Base-by-base conservation (phyloP, 2,329 filamentous ascomycete genomes). In the Parasarocladium wereldwijsianum region DNA sequence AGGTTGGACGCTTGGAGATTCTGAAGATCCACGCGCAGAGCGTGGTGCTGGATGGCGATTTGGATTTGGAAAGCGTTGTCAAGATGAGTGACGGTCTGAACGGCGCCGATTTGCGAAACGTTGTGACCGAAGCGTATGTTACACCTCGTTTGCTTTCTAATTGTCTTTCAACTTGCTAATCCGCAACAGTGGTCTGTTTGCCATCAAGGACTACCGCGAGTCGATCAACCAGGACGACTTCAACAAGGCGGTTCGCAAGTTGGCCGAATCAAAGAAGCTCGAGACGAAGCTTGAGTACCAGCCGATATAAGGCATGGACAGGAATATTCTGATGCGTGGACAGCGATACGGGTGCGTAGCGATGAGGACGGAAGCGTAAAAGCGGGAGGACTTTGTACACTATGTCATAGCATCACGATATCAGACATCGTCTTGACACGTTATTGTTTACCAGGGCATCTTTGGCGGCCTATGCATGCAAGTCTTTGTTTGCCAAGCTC, bases 1-100 rank as follows among this genome's bases (percentile, higher is more conserved):
- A 98, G 64, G 87, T 94, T 11, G 90, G 90, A 18, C 74, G 90
- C 32, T 59, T 98, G 43, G 90, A 98, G 62, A 93, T 98, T 59
- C 65, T 98, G 57, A 98, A 98, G 72, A 98, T 98, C 43, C 90
- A 98, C 54, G 75, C 87, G 5, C 71, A 73, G 19, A 76, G 80
- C 37, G 90, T 98, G 10, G 71, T 83, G 35, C 76, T 82, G 26
- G 87, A 96, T 44, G 90, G 87, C 1, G 90, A 98, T 38, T 84
- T 98, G 48, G 92, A 98, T 54, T 98, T 93, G 50, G 90, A 98
- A 69, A 94, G 84, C 46, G 85, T 98, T 36, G 90, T 98, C 42
- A 98, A 98, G 75, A 98, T 98, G 90, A 94, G 86, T 45, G 90
- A 98, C 49, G 86, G 87, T 17, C 70, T 98, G 45, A 98, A 98